Evolutionary conservation across 352 stramenopile genomes (phyloP), one percentile per base, ranked within the genome.

Genomic region (Phytopythium montanum): DNA sequence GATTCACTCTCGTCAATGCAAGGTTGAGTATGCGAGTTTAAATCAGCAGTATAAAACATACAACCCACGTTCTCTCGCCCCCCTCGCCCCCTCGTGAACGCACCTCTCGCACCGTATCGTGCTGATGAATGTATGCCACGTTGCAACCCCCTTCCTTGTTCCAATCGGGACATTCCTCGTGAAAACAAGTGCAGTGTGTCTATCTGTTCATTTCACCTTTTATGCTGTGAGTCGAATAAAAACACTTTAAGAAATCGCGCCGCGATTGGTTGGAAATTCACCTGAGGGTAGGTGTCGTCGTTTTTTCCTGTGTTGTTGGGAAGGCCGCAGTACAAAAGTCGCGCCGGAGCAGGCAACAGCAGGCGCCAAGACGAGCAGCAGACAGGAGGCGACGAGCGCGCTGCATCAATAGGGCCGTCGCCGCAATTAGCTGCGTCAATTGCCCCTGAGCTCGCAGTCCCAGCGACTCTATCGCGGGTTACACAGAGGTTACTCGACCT

Each of bases 231-330:
- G 39, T 25, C 29, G 14, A 41, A 55, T 44, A 45, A 45, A 56
- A 39, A 56, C 50, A 55, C 5, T 54, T 54, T n/a, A 23, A 3
- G 31, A n/a, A 7, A 51, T 34, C 3, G 14, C 31, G 5, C 1
- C 3, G 10, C 28, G 31, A 56, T 56, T 56, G 50, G 50, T 21
- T 29, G 29, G 45, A 56, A 56, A 7, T 46, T 21, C 19, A 33
- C 12, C 2, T 9, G 41, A 29, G 41, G 41, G 25, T 51, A 44
- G 23, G 12, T 13, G 28, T 21, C n/a, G 31, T n/a, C n/a, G 7
- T 18, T 23, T 25, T 26, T n/a, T 33, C n/a, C 31, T 3, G 31
- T 53, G 14, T 53, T n/a, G 9, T 42, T 18, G 33, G 21, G 12
- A n/a, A 7, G 29, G 29, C 50, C 26, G 31, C 38, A 56, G 26